A percentile compares a stretch with the other conserved stretches of the same genome.
Conservation (phyloP, 306 rosid species). For the Gillenia trifoliata region DNA sequence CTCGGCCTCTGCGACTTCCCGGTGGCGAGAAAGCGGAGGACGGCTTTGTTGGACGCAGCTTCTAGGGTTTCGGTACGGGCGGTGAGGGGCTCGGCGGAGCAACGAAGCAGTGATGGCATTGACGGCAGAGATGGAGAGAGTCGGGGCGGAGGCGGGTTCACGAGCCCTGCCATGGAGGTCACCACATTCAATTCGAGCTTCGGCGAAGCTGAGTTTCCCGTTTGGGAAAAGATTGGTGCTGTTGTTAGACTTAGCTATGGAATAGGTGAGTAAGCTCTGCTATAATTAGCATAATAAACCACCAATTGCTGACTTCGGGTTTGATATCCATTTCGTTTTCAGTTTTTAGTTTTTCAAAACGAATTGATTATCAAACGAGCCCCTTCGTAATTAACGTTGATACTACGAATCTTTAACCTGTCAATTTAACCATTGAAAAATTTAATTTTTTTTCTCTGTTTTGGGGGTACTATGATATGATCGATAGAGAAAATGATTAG, state of each 20-base stretch:
- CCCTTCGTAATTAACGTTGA: background rate
- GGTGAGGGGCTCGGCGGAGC: constrained; percentile 65
- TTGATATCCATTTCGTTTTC: too few species aligned
- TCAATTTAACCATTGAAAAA: background rate
- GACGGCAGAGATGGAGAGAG: constrained; percentile 39
- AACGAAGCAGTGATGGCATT: constrained; percentile 48
- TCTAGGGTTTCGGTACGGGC: constrained; percentile 22
- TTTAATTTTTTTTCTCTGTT: background rate
- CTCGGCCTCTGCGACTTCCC: constrained; percentile 41
- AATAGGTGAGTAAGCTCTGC: constrained; percentile 47
- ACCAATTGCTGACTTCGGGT: background rate
- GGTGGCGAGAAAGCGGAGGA: constrained; percentile 31
- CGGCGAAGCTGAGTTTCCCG: constrained; percentile 72
- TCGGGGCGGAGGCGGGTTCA: constrained; percentile 39
- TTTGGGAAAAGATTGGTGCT: constrained; percentile 93
- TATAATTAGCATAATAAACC: background rate
- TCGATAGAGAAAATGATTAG: background rate
- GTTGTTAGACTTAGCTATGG: constrained; percentile 89
- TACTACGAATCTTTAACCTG: background rate
- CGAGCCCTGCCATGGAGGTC: constrained; percentile 73
- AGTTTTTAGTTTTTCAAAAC: too few species aligned
- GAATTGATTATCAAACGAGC: too few species aligned
- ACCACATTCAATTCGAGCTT: constrained; percentile 57
- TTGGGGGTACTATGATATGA: background rate
- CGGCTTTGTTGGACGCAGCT: constrained; percentile 12